Evolutionary conservation across 2,329 filamentous ascomycete species (phyloP), one percentile per base, ranked within the genome.

Genomic region (Alternaria gansuensis): DNA sequence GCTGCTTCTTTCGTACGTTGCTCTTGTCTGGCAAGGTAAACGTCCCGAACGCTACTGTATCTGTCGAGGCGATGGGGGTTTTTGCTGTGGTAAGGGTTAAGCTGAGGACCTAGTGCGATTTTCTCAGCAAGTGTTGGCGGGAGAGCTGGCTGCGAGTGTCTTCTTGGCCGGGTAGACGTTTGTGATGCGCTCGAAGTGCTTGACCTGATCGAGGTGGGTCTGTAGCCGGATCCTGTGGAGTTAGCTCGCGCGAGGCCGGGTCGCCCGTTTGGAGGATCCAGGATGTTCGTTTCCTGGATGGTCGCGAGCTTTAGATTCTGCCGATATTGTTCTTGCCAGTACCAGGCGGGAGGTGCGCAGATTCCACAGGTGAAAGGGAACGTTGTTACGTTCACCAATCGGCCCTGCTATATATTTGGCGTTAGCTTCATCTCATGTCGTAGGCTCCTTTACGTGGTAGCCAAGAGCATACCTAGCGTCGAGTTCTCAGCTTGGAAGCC

Each of bases 361-460:
- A 57, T 36, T 28, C 40, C 60, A 39, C 59, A 64, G 33, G 45
- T 51, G 17, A 59, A 46, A 11, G 58, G 34, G 52, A 63, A 58
- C 62, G 64, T 63, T 51, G 34, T 66, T 60, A 36, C 44, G 59
- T 57, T 56, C 51, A 34, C 23, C 31, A 39, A 49, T 24, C 26
- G 23, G 53, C 39, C 50, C 40, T 43, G 24, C 21, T 33, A 10
- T 13, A 26, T n/a, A n/a, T 24, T 10, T 41, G 37, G 14, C 3
- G 26, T 31, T 17, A n/a, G 26, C 17, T 13, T 9, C 41, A 14
- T 49, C 2, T 24, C 14, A 26, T 7, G 26, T 9, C 23, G 2
- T 1, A n/a, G 5, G 8, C 23, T 4, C 21, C 4, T 9, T 24
- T 49, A 26, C 8, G 14, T 5, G 7, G 23, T 17, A 13, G 3